Percentiles rank a stretch among this genome's conserved stretches.
Conservation (phyloP, 768 basidiomycete genomes). For the Termitomyces sp. region DNA sequence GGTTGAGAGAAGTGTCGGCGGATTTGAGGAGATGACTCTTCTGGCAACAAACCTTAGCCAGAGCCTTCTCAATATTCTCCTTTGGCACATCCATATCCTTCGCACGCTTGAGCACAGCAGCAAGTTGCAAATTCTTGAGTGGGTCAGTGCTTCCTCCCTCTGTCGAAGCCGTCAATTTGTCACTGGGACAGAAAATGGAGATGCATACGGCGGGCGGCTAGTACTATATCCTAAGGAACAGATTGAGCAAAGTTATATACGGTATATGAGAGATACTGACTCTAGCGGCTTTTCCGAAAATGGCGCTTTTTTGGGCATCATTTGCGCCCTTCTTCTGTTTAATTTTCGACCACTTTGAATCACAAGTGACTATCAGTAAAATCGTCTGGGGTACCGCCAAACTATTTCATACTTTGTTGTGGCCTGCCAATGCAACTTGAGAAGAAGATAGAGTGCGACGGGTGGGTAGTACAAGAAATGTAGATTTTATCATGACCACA, state of each 20-base stretch:
- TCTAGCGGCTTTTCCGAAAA: slow-evolving; percentile 51
- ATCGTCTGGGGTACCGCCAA: background rate
- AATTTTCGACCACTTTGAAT: slow-evolving; percentile 68
- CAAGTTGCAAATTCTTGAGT: slow-evolving; percentile 47
- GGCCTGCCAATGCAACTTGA: slow-evolving; percentile 24
- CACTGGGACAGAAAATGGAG: background rate
- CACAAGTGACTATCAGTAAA: background rate
- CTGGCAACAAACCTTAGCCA: slow-evolving; percentile 40
- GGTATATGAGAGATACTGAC: slow-evolving; percentile 29
- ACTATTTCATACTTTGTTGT: slow-evolving; percentile 32
- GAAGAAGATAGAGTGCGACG: slow-evolving; percentile 19
- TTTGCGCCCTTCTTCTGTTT: slow-evolving; percentile 64
- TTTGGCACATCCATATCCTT: slow-evolving; percentile 59
- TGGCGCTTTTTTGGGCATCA: slow-evolving; percentile 52
- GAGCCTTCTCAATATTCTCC: slow-evolving; percentile 61
- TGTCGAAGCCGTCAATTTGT: slow-evolving; percentile 18
- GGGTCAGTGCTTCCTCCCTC: slow-evolving; percentile 56
- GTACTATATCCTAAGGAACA: slow-evolving; percentile 47
- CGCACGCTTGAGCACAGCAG: slow-evolving; percentile 48
- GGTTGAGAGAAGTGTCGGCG: background rate
- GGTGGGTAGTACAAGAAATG: slow-evolving; percentile 4
- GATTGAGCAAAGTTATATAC: background rate
- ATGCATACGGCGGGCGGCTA: slow-evolving; percentile 51
- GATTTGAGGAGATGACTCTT: background rate
- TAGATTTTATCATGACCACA: slow-evolving; percentile 10